Percentiles rank a stretch among this genome's conserved stretches.
Evolutionary conservation across 1,139 yeast species (phyloP).

Genomic region (Candida pseudocylindracea): DNA sequence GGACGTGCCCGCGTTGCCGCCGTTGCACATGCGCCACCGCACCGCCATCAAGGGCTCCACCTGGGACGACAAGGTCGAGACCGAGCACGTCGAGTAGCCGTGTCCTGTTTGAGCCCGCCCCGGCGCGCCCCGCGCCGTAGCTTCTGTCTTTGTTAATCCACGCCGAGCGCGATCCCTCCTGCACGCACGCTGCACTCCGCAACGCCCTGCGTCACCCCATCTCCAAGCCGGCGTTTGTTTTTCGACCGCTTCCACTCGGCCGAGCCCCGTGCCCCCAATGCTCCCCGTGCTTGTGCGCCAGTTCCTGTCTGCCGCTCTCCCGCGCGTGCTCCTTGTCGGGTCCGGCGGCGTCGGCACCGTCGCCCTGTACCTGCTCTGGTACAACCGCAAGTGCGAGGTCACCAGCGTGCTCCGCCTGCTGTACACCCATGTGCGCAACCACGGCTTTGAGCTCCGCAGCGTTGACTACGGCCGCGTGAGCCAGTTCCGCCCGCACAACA

Average conservation of each 20-base stretch:
- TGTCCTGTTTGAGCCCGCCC: too few species aligned
- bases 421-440: slow-evolving; percentile 3
- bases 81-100: slow-evolving; percentile 17
- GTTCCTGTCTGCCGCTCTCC: too few species aligned
- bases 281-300: too few species aligned
- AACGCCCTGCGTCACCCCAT: too few species aligned
- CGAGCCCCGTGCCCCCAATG: too few species aligned
- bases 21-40: slow-evolving; percentile 31
- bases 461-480: slow-evolving; percentile 6
- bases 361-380: slow-evolving; percentile 5
- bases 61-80: slow-evolving; percentile 38
- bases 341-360: slow-evolving; percentile 8
- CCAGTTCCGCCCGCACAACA: slow-evolving; percentile 3
- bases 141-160: too few species aligned
- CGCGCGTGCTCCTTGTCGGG: slow-evolving; percentile 4
- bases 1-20: slow-evolving; percentile 23
- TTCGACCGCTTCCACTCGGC: too few species aligned
- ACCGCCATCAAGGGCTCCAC: slow-evolving; percentile 35
- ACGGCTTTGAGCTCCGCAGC: slow-evolving; percentile 5
- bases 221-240: too few species aligned
- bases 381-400: slow-evolving; percentile 3
- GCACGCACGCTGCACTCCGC: too few species aligned
- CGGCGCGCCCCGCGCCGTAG: too few species aligned
- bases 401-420: slow-evolving; percentile 6
- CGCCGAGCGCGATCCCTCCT: too few species aligned